Conservation (phyloP, 257 asterid species). For the Lithospermum erythrorhizon region DNA sequence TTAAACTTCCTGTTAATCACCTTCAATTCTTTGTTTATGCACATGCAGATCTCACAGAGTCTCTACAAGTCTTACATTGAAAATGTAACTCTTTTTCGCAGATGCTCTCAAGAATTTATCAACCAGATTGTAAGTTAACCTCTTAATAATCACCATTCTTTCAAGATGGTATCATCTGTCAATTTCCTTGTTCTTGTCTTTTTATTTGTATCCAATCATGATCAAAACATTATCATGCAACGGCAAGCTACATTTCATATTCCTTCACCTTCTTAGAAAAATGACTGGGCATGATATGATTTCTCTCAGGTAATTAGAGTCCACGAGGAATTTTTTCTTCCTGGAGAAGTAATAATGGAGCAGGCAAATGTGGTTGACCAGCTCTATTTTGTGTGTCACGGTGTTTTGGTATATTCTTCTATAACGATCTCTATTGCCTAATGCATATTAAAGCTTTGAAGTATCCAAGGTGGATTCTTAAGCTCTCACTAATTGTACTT, state of each 20-base stretch:
- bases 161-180: not conserved
- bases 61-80: conserved; percentile 55
- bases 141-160: conserved; percentile 1
- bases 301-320: conserved; percentile 61
- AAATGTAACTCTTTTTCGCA: conserved; percentile 60
- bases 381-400: conserved; percentile 76
- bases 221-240: no score
- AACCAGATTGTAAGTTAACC: conserved; percentile 67
- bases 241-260: no score
- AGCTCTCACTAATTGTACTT: not conserved
- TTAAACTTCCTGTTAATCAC: not conserved
- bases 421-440: not conserved
- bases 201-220: no score
- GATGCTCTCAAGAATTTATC: conserved; percentile 72
- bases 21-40: not conserved
- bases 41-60: conserved; percentile 65
- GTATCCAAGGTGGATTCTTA: not conserved
- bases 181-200: not conserved
- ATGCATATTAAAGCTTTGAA: not conserved
- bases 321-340: conserved; percentile 88
- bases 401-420: conserved; percentile 43
- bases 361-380: conserved; percentile 85
- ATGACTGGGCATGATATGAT: not conserved
- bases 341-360: conserved; percentile 89
- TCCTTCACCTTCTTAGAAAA: no score